Conservation (phyloP, 2,329 filamentous ascomycete species). For the Septoria linicola region DNA sequence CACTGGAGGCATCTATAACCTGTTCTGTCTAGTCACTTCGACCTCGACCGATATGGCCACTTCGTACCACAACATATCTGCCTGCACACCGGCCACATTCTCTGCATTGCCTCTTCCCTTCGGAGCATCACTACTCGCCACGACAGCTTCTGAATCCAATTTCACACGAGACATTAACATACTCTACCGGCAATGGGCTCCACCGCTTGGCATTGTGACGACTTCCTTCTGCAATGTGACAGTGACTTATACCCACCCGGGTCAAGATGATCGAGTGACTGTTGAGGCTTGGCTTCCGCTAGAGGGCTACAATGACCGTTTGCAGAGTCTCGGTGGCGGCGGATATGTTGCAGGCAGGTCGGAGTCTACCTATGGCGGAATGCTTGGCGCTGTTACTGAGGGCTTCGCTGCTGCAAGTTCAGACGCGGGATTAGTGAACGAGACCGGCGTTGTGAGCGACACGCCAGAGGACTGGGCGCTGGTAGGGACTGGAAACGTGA, state of each 20-base stretch:
- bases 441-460: not conserved
- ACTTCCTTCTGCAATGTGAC: slow-evolving; percentile 39
- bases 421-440: slow-evolving; percentile 28
- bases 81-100: not conserved
- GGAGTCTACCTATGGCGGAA: slow-evolving; percentile 19
- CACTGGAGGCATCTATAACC: too few relatives aligned
- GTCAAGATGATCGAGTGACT: slow-evolving; percentile 37
- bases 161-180: not conserved
- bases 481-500: slow-evolving; percentile 32
- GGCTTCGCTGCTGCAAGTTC: slow-evolving; percentile 33
- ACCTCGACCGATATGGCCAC: too few relatives aligned
- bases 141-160: not conserved
- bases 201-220: not conserved
- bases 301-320: slow-evolving; percentile 35
- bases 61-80: not conserved
- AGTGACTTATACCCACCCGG: slow-evolving; percentile 41
- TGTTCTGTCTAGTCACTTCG: too few relatives aligned
- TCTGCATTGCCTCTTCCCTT: not conserved
- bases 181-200: not conserved
- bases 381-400: not conserved
- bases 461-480: slow-evolving; percentile 18
- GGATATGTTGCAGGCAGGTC: slow-evolving; percentile 28
- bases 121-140: not conserved
- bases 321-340: slow-evolving; percentile 43
- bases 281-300: slow-evolving; percentile 38